Conservation (phyloP, 2,329 filamentous ascomycete species). For the Colletotrichum limetticola region DNA sequence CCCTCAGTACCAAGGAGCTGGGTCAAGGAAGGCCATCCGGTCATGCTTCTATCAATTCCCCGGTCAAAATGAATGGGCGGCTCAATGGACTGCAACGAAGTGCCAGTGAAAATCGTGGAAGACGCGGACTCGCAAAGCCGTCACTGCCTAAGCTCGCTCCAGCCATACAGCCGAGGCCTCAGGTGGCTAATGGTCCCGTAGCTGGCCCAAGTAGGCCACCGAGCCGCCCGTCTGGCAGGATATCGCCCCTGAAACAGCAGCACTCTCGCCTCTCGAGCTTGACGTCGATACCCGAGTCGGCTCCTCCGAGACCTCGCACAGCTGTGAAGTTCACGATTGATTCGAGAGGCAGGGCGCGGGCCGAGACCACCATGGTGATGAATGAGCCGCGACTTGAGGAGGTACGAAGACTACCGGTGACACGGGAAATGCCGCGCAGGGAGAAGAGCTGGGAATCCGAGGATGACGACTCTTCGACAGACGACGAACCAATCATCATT, state of each 20-base stretch:
- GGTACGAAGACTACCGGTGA: slow-evolving; percentile 17
- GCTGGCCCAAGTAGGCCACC: slow-evolving; percentile 47
- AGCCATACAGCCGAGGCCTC: slow-evolving; percentile 50
- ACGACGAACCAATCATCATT: slow-evolving; percentile 74
- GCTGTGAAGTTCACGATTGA: slow-evolving; percentile 74
- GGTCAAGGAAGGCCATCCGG: slow-evolving; percentile 54
- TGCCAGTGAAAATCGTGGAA: slow-evolving; percentile 63
- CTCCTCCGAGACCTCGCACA: slow-evolving; percentile 58
- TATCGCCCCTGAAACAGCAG: slow-evolving; percentile 62
- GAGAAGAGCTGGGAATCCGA: slow-evolving; percentile 56
- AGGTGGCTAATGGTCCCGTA: slow-evolving; percentile 44
- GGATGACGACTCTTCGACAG: slow-evolving; percentile 66
- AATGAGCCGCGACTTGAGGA: slow-evolving; percentile 42
- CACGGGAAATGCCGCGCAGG: slow-evolving; percentile 42
- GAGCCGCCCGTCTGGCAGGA: slow-evolving; percentile 56
- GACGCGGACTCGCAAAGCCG: slow-evolving; percentile 52
- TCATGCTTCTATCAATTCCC: slow-evolving; percentile 57
- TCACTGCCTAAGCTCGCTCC: slow-evolving; percentile 61
- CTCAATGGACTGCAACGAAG: slow-evolving; percentile 64
- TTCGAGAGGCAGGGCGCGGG: slow-evolving; percentile 67
- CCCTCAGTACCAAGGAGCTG: slow-evolving; percentile 56
- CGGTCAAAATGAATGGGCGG: slow-evolving; percentile 57
- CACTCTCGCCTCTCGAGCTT: slow-evolving; percentile 62
- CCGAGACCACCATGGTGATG: slow-evolving; percentile 60
- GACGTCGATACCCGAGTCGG: slow-evolving; percentile 67